These are phyloP conservation scores for Eimeria sp. DNA, from an alignment of 169 alveolate genomes.

Conservation along the genomic window DNA sequence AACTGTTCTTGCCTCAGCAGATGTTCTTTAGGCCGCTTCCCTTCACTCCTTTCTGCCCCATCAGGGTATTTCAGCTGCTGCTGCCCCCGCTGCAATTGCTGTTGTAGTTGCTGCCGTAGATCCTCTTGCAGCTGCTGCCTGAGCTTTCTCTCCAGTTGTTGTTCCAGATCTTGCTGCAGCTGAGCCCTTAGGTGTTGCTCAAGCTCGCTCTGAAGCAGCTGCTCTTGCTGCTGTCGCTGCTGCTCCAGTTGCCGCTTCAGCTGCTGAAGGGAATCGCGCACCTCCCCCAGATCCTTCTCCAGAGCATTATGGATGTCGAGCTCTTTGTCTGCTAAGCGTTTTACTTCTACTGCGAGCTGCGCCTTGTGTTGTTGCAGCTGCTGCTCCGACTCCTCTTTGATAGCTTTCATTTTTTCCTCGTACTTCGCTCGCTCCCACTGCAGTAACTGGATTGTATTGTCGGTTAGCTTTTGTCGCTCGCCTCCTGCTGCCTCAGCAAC, in stretches of 20 bases:
- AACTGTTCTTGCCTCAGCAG: not conserved
- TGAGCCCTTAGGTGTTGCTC: constrained; percentile 42
- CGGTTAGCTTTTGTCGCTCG: not conserved
- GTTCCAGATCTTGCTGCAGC: constrained; percentile 35
- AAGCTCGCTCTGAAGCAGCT: not conserved
- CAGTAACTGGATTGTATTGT: not conserved
- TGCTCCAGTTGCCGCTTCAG: constrained; percentile 30
- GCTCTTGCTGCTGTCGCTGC: constrained; percentile 20
- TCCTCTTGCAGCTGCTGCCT: constrained; percentile 4
- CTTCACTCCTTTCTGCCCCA: not conserved
- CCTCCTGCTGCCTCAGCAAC: not conserved
- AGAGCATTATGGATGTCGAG: constrained; percentile 10
- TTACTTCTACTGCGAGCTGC: constrained; percentile 20
- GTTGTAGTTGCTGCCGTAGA: not conserved
- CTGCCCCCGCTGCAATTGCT: not conserved
- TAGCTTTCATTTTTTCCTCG: constrained; percentile 24
- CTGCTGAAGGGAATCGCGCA: constrained; percentile 6
- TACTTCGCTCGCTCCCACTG: constrained; percentile 19
- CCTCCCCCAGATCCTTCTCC: constrained; percentile 21
- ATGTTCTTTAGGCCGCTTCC: not conserved
- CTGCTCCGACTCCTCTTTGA: not conserved
- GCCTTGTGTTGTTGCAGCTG: constrained; percentile 36
- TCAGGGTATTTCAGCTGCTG: not conserved
- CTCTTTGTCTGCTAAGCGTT: constrained; percentile 27
- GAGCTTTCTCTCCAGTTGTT: constrained; percentile 34